A percentile compares a stretch with the other conserved stretches of the same genome.
phyloP scores from a whole-genome alignment of 352 stramenopile genomes.

The Phytophthora idaei region DNA sequence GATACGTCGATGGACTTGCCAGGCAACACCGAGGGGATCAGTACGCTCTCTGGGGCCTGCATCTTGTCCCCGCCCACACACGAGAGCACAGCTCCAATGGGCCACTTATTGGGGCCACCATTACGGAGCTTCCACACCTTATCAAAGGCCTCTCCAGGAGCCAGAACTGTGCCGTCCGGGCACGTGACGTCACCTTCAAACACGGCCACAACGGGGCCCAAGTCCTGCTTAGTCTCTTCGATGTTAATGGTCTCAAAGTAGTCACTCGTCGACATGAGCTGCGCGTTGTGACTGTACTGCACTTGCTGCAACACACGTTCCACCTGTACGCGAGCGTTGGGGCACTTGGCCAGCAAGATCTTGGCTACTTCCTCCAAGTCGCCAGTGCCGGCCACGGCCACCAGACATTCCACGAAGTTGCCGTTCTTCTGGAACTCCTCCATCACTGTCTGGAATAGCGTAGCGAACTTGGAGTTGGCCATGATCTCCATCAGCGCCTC shows the following conservation, averaged over 20 bases:
- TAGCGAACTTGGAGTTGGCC: slow-evolving; percentile 66
- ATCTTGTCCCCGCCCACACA: slow-evolving; percentile 81
- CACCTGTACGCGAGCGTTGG: slow-evolving; percentile 71
- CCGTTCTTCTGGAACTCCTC: slow-evolving; percentile 63
- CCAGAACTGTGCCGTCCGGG: slow-evolving; percentile 80
- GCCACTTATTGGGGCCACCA: slow-evolving; percentile 76
- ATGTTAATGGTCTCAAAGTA: slow-evolving; percentile 75
- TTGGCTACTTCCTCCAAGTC: slow-evolving; percentile 78
- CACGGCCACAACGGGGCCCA: slow-evolving; percentile 70
- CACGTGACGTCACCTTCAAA: slow-evolving; percentile 90
- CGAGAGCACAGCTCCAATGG: slow-evolving; percentile 64
- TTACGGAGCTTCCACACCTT: slow-evolving; percentile 92
- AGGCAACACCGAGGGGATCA: slow-evolving; percentile 71
- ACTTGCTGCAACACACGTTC: slow-evolving; percentile 77
- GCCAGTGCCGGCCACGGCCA: slow-evolving; percentile 48
- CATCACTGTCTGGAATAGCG: slow-evolving; percentile 67
- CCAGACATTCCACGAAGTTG: slow-evolving; percentile 60
- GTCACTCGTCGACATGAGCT: slow-evolving; percentile 73
- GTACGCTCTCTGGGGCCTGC: slow-evolving; percentile 70
- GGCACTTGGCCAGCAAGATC: slow-evolving; percentile 77
- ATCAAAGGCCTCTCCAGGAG: slow-evolving; percentile 69
- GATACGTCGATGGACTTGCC: slow-evolving; percentile 79
- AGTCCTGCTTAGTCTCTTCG: slow-evolving; percentile 75
- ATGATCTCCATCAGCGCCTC: slow-evolving; percentile 79
- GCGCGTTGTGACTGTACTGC: slow-evolving; percentile 69